Percentiles rank a stretch among this genome's conserved stretches.
Conservation (phyloP, 2,329 filamentous ascomycete genomes). For the Clathrospora elynae region DNA sequence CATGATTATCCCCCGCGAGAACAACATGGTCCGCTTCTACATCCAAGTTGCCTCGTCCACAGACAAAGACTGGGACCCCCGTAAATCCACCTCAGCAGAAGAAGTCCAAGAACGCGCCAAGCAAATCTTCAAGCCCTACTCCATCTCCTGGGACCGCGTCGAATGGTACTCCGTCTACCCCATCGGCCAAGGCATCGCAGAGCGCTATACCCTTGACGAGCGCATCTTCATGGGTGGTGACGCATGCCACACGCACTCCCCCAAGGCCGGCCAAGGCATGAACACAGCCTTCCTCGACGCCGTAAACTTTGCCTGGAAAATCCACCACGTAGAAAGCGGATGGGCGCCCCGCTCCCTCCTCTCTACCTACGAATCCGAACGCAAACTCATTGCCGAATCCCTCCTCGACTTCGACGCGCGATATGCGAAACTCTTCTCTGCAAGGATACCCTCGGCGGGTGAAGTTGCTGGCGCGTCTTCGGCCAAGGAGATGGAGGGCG, state of each 20-base stretch:
- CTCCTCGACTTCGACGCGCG: conserved; percentile 85
- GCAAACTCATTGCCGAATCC: conserved; percentile 81
- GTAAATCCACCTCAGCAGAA: conserved; percentile 63
- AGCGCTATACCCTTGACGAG: conserved; percentile 67
- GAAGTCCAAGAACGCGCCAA: conserved; percentile 64
- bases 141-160: conserved; percentile 66
- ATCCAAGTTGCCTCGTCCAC: conserved; percentile 67
- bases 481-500: conserved; percentile 43
- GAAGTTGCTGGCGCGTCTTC: conserved; percentile 73
- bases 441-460: conserved; percentile 71
- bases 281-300: conserved; percentile 67
- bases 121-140: conserved; percentile 64
- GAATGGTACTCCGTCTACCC: conserved; percentile 71
- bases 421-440: conserved; percentile 88
- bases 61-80: conserved; percentile 65
- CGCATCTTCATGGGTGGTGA: conserved; percentile 70
- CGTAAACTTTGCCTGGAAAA: conserved; percentile 93
- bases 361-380: conserved; percentile 84
- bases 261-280: conserved; percentile 69
- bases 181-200: conserved; percentile 69
- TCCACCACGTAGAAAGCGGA: conserved; percentile 84
- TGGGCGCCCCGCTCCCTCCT: conserved; percentile 77
- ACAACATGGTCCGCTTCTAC: conserved; percentile 61
- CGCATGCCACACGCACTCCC: conserved; percentile 66
- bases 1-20: conserved; percentile 64